These are phyloP conservation scores for Santalum album DNA, from an alignment of 164 flowering plant species.

Conservation along the genomic window DNA sequence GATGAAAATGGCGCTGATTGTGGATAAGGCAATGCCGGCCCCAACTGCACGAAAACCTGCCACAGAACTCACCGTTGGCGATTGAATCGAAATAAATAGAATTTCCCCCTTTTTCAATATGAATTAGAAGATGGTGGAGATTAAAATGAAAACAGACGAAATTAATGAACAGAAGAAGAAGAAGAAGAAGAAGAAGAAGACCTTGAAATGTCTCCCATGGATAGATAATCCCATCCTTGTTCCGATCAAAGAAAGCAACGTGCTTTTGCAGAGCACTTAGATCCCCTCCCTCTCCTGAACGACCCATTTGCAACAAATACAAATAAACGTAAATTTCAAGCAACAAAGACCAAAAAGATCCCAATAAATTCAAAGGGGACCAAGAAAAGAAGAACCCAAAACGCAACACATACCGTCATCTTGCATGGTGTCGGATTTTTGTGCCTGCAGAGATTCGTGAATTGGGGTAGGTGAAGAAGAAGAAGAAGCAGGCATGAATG, in stretches of 20 bases:
- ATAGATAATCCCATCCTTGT: conserved; percentile 59
- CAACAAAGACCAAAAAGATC: no score
- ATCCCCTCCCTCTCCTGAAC: conserved; percentile 5
- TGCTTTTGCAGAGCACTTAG: conserved; percentile 43
- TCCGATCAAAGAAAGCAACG: conserved; percentile 54
- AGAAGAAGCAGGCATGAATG: no score
- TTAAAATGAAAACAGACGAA: not conserved
- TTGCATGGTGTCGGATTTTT: no score
- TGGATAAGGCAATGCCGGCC: conserved; percentile 30
- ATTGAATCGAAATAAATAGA: not conserved
- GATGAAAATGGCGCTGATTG: conserved; percentile 29
- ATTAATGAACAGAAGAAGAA: not conserved
- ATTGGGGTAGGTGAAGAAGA: no score
- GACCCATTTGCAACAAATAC: no score
- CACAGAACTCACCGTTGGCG: not conserved
- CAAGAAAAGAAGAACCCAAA: no score
- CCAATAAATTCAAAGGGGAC: no score
- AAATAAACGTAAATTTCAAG: no score
- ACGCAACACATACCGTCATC: no score
- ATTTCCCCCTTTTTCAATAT: no score
- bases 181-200: not conserved
- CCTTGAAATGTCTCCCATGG: conserved; percentile 65
- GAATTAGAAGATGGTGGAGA: no score
- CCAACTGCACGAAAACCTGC: conserved; percentile 67
- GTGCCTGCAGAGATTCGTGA: no score